Conservation (phyloP, 2,329 filamentous ascomycete genomes). For the Aspergillus floridensis region DNA sequence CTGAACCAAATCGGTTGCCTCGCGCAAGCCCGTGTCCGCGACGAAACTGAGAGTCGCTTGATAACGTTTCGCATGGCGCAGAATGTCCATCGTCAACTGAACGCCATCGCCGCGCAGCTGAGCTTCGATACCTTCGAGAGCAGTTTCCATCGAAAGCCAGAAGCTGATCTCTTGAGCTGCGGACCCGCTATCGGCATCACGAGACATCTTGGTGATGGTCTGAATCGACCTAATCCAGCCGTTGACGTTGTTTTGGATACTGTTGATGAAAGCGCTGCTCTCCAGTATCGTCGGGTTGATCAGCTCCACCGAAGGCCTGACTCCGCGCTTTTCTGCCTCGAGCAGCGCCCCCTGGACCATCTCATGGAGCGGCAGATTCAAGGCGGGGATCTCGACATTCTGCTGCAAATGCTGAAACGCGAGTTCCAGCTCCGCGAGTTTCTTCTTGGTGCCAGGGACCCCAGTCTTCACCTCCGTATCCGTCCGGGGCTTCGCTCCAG, state of each 20-base stretch:
- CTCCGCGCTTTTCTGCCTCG: conserved; percentile 65
- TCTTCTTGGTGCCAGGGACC: conserved; percentile 95
- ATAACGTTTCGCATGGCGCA: conserved; percentile 96
- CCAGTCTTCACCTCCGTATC: conserved; percentile 91
- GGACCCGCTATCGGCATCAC: conserved; percentile 73
- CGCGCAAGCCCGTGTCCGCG: conserved; percentile 91
- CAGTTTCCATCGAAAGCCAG: conserved; percentile 95
- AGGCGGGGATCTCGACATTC: conserved; percentile 94
- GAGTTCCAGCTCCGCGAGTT: conserved; percentile 88
- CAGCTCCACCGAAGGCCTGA: conserved; percentile 72
- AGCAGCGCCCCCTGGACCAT: conserved; percentile 83
- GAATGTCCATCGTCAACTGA: conserved; percentile 83
- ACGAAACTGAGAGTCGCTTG: conserved; percentile 96
- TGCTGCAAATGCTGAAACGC: conserved; percentile 90
- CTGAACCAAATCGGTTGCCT: conserved; percentile 92
- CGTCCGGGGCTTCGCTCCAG: conserved; percentile 67
- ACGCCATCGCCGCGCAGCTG: conserved; percentile 89
- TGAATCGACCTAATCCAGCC: conserved; percentile 99
- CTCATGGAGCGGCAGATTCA: conserved; percentile 82
- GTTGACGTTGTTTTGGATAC: conserved; percentile 88
- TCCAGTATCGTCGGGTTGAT: conserved; percentile 74
- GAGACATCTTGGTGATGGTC: conserved; percentile 88
- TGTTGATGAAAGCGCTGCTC: conserved; percentile 90
- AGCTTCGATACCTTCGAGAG: conserved; percentile 83
- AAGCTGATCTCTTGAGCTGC: conserved; percentile 98